Evolutionary conservation across 2,329 filamentous ascomycete genomes (phyloP).

Genomic region (Piedraia hortae): DNA sequence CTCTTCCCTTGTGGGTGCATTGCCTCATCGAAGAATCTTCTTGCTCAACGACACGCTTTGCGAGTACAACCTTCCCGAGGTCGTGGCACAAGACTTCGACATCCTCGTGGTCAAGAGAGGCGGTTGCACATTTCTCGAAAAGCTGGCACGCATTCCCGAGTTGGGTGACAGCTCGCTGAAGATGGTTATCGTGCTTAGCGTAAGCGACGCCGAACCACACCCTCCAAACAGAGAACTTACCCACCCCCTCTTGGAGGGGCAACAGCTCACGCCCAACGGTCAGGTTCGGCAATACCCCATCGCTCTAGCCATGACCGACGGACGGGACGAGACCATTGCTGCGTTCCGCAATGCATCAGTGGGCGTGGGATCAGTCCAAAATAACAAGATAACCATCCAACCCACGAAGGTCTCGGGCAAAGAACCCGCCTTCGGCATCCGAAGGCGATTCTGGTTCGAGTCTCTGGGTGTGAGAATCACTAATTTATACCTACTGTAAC

Average conservation of each 20-base stretch:
- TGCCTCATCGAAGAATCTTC: slow-evolving; percentile 21
- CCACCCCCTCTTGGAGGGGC: slow-evolving; percentile 46
- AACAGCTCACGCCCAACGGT: slow-evolving; percentile 43
- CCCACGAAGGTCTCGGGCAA: too few relatives aligned
- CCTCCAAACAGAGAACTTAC: slow-evolving; percentile 13
- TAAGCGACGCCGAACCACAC: slow-evolving; percentile 10
- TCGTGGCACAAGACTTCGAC: slow-evolving; percentile 31
- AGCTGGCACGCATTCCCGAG: slow-evolving; percentile 60
- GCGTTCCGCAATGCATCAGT: background rate
- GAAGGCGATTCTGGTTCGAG: slow-evolving; percentile 51
- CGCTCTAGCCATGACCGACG: slow-evolving; percentile 58
- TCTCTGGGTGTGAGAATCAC: slow-evolving; percentile 54
- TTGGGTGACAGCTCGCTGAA: slow-evolving; percentile 31
- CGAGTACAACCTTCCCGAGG: slow-evolving; percentile 22
- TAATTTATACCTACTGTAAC: slow-evolving; percentile 34
- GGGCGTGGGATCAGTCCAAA: background rate
- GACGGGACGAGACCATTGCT: slow-evolving; percentile 10
- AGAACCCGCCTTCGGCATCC: slow-evolving; percentile 47
- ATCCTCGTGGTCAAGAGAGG: slow-evolving; percentile 62
- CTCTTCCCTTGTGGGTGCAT: slow-evolving; percentile 10
- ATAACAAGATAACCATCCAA: slow-evolving; percentile 12
- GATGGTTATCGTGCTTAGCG: slow-evolving; percentile 52
- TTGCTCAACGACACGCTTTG: slow-evolving; percentile 48
- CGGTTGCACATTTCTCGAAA: slow-evolving; percentile 58
- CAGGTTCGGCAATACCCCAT: slow-evolving; percentile 43